phyloP scores from a whole-genome alignment of 2,329 filamentous ascomycete genomes.

The Rutstroemia sp. region DNA sequence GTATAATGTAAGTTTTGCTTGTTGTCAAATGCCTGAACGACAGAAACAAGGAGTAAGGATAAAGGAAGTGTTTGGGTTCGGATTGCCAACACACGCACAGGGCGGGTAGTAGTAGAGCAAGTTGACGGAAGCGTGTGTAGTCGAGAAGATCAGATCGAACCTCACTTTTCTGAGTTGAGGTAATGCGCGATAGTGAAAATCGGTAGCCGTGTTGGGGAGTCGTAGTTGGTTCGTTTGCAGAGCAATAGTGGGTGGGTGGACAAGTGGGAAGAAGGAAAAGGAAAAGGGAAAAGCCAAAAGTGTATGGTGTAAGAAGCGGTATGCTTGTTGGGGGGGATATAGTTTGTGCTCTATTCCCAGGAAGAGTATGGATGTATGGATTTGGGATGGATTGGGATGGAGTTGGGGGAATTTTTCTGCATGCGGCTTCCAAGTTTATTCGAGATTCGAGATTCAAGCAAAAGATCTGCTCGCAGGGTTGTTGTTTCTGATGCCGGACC shows the following conservation, averaged over 20 bases:
- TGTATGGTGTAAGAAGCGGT: not conserved
- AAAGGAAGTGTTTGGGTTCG: not conserved
- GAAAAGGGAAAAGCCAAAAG: too few relatives aligned
- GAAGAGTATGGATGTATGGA: too few relatives aligned
- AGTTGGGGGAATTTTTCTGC: not conserved
- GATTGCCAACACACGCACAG: not conserved
- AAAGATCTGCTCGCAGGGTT: constrained; percentile 11
- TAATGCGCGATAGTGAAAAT: not conserved
- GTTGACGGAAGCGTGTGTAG: too few relatives aligned
- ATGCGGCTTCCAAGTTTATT: constrained; percentile 5
- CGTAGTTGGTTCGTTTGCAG: not conserved
- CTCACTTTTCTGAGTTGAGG: too few relatives aligned
- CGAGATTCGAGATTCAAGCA: constrained; percentile 7
- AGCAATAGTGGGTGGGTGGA: not conserved
- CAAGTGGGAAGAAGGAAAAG: not conserved
- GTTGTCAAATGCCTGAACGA: constrained; percentile 3
- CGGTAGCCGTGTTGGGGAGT: too few relatives aligned
- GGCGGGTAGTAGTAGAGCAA: too few relatives aligned
- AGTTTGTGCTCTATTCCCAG: too few relatives aligned
- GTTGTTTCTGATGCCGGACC: not conserved
- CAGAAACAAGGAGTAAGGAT: constrained; percentile 9
- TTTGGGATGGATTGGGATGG: too few relatives aligned
- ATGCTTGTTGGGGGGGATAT: not conserved
- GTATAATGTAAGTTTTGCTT: not conserved
- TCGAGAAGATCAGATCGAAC: too few relatives aligned